Percentiles rank a stretch among this genome's conserved stretches.
These are phyloP conservation scores for Coemansia sp. DNA, from an alignment of 192 early-diverging fungal species.

Conservation along the genomic window DNA sequence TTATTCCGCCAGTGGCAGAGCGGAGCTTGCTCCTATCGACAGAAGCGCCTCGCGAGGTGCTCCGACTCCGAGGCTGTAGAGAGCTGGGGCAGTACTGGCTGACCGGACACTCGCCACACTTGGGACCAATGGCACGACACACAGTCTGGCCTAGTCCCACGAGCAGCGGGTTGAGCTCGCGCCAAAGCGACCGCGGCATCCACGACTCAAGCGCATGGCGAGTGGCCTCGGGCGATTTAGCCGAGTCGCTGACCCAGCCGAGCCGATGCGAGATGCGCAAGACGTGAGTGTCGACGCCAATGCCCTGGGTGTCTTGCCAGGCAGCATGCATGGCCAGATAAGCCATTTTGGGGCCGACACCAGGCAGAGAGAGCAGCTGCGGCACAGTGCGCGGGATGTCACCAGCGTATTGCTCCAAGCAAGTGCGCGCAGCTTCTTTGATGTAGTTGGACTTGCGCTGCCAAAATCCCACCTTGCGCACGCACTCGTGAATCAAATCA, in stretches of 20 bases:
- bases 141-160: slow-evolving; percentile 92
- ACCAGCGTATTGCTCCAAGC: slow-evolving; percentile 68
- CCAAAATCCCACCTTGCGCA: slow-evolving; percentile 90
- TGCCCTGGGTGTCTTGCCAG: slow-evolving; percentile 86
- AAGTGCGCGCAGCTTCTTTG: slow-evolving; percentile 77
- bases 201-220: slow-evolving; percentile 74
- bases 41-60: slow-evolving; percentile 9
- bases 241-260: slow-evolving; percentile 81
- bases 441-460: slow-evolving; percentile 83
- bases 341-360: slow-evolving; percentile 95
- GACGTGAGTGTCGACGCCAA: slow-evolving; percentile 97
- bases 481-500: slow-evolving; percentile 69
- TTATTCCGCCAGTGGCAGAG: neutral
- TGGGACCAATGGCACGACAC: slow-evolving; percentile 76
- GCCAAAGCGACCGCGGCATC: slow-evolving; percentile 86
- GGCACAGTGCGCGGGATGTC: slow-evolving; percentile 87
- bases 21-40: slow-evolving; percentile 1
- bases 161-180: slow-evolving; percentile 83
- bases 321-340: slow-evolving; percentile 83
- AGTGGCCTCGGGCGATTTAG: slow-evolving; percentile 81
- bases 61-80: slow-evolving; percentile 8
- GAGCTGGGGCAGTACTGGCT: slow-evolving; percentile 66
- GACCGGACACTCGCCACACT: slow-evolving; percentile 83
- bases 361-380: slow-evolving; percentile 78
- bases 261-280: slow-evolving; percentile 88